These are phyloP conservation scores for Jatropha podagrica DNA, from an alignment of 441 rosid species.

Conservation along the genomic window DNA sequence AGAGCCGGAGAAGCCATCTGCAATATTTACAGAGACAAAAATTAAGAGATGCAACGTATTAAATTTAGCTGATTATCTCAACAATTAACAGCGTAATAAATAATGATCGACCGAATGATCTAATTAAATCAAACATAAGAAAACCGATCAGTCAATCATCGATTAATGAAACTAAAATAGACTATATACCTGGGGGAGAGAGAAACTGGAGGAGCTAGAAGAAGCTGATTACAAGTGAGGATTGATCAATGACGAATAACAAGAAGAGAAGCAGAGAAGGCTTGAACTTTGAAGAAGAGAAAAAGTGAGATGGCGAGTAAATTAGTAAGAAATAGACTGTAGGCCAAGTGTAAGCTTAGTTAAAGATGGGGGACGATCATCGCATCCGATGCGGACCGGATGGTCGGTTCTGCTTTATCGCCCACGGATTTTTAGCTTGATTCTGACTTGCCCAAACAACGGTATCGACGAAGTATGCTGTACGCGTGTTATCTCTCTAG, in stretches of 20 bases:
- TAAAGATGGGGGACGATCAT: not conserved
- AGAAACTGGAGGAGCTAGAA: not conserved
- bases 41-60: not conserved
- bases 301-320: not conserved
- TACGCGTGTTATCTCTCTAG: no score
- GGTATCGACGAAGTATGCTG: no score
- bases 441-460: not conserved
- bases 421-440: conserved; percentile 8
- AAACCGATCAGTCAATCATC: not conserved
- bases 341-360: not conserved
- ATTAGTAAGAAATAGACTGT: not conserved
- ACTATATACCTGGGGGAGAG: not conserved
- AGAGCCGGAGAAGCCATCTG: conserved; percentile 66
- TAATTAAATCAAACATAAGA: not conserved
- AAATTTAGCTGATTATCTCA: not conserved
- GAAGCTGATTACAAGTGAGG: not conserved
- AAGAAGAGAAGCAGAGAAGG: not conserved
- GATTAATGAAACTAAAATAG: not conserved
- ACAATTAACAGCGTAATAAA: not conserved
- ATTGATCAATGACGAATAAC: not conserved
- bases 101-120: not conserved
- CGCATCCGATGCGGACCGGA: conserved; percentile 3
- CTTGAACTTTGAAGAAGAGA: not conserved
- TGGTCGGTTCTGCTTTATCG: conserved; percentile 2
- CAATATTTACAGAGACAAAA: not conserved